These are phyloP conservation scores for Solanum bulbocastanum DNA, from an alignment of 257 asterid genomes.

Conservation along the genomic window DNA sequence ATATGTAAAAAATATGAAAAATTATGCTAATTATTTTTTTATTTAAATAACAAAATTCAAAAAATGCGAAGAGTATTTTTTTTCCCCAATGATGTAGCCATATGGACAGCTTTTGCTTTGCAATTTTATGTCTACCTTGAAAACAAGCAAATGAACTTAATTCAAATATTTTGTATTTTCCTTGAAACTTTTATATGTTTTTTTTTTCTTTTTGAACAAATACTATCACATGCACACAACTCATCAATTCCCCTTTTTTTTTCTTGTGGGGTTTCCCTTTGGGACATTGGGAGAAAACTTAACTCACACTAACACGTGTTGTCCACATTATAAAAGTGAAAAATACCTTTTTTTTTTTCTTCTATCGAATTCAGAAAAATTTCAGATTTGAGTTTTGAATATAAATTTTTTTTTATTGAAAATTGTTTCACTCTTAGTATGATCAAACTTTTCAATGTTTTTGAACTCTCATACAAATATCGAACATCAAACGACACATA, in stretches of 20 bases:
- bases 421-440: fast-evolving
- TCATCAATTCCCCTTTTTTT: constrained; percentile 3
- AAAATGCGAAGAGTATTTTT: not conserved
- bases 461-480: not conserved
- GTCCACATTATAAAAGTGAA: not conserved
- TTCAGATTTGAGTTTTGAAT: fast-evolving
- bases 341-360: not conserved
- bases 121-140: not conserved
- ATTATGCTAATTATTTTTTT: too few relatives aligned
- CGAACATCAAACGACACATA: not conserved
- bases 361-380: fast-evolving
- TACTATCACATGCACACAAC: constrained; percentile 6
- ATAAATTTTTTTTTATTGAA: not conserved
- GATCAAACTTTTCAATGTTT: not conserved
- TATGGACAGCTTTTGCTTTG: not conserved
- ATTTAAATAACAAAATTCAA: too few relatives aligned
- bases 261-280: not conserved
- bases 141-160: not conserved
- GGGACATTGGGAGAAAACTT: not conserved
- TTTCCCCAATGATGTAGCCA: not conserved
- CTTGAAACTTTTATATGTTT: not conserved
- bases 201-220: not conserved
- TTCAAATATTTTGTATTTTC: not conserved
- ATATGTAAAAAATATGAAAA: too few relatives aligned
- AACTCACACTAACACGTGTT: not conserved